Evolutionary conservation across 371 early-diverging fungal species (phyloP), one percentile per base, ranked within the genome.

Genomic region (Syncephalastrum sp.): DNA sequence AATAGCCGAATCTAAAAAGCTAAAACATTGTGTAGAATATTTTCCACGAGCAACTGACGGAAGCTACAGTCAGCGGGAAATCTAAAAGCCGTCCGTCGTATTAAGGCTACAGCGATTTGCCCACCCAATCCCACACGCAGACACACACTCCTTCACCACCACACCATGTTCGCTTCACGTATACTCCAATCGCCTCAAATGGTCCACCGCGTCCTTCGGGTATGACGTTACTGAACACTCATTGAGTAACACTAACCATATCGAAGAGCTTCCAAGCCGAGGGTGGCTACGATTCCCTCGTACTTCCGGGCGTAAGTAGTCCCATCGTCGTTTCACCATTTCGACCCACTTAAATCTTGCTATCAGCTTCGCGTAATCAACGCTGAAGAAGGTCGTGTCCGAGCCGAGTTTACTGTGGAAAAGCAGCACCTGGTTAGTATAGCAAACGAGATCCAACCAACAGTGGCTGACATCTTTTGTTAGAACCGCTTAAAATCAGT

Each of bases 401-500:
- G 61, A 12, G 80, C 80, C 14, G 77, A 82, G 52, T 70, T 84
- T 27, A 57, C 70, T 23, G 79, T 84, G 0, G 82, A 79, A 54
- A 78, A 77, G 29, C 62, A 78, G 19, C 84, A 84, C 57, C 47
- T 84, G 65, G 84, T 82, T 59, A 21, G 25, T 17, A 27, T 19
- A 21, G 21, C 21, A 0, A 21, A 21, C 42, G 14, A 29, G n/a
- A 16, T 29, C 10, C 15, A 27, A 47, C 16, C 8, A 33, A 21
- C 43, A 17, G 24, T 33, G 12, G 38, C 38, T 33, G 38, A 33
- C 38, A 33, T 12, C 38, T 33, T 8, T 6, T 21, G 21, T 15
- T 50, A 86, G 86, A 86, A 86, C 63, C 77, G 83, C 10, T 65
- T 82, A 2, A 65, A 71, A 15, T 71, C 77, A n/a, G 75, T 82